Base-by-base conservation (phyloP, 169 alveolate genomes). In the Plasmodium inui region DNA sequence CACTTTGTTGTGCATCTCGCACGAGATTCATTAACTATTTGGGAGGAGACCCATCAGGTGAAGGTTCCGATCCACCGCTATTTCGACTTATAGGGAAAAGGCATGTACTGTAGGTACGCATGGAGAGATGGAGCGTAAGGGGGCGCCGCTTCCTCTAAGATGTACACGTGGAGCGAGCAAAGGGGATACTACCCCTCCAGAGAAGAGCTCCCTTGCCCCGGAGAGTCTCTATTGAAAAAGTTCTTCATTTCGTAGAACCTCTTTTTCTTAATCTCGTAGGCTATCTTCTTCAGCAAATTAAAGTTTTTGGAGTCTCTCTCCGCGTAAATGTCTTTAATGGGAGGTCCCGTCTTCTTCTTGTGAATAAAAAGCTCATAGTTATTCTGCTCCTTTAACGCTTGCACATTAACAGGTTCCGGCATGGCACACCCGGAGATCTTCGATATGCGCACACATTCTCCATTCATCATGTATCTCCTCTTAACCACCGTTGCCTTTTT, bases 401-500 rank as follows among this genome's bases (percentile, higher is more conserved):
- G 86, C 26, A 92, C 95, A 72, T 80, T 81, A 70, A 95, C 96
- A 26, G 97, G 97, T 76, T 96, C 95, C 32, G 97, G 97, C 79
- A 96, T 86, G 37, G 97, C 96, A 39, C 96, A 96, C 0, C 97
- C 97, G 0, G 98, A 95, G 28, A 97, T 95, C 86, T 97, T 97
- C 5, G 98, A 97, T 73, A 98, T 96, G 34, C 99, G 93, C 53
- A 98, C 99, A 82, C 97, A 94, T 17, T 95, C 97, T 5, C 99
- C 99, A 83, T 96, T 94, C 97, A 97, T 97, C 97, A 96, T 97
- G 89, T 95, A 96, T 14, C 98, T 96, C 83, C 97, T 91, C 74
- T 95, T 96, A 26, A 98, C 98, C 6, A 98, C 95, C 10, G 99
- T 98, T 17, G 99, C 99, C n/a, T 94, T 96, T 93, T 98, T 97